phyloP scores from a whole-genome alignment of 2,329 filamentous ascomycete species.

The Elsinoe perseae region DNA sequence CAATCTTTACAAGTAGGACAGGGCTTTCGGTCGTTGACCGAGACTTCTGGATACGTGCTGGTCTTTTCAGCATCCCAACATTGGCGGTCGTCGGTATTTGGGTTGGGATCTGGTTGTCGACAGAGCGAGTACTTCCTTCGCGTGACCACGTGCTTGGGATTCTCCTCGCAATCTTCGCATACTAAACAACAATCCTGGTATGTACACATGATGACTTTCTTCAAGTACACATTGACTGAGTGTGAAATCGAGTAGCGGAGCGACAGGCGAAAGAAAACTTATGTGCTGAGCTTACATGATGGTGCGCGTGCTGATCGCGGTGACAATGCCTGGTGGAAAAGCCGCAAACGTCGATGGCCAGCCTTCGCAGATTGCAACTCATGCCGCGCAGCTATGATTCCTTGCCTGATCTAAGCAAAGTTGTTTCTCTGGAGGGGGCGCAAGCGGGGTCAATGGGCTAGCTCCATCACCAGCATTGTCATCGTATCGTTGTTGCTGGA shows the following conservation, averaged over 20 bases:
- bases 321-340: background rate
- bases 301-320: background rate
- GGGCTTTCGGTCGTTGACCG: background rate
- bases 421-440: background rate
- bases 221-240: too few species aligned
- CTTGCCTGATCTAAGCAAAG: background rate
- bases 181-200: background rate
- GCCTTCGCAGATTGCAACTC: background rate
- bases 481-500: background rate
- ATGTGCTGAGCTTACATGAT: background rate
- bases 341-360: background rate
- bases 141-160: background rate
- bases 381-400: background rate
- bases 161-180: background rate
- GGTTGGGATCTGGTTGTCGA: background rate
- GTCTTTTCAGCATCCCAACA: slow-evolving; percentile 4
- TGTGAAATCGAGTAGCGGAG: background rate
- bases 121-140: slow-evolving; percentile 7
- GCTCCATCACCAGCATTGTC: background rate
- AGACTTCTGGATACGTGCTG: slow-evolving; percentile 1
- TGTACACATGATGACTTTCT: background rate
- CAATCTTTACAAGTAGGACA: background rate
- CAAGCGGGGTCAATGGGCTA: background rate
- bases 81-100: background rate
- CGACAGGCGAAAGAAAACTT: background rate